These are phyloP conservation scores for Cajanus cajan DNA, from an alignment of 306 rosid genomes.

Conservation along the genomic window DNA sequence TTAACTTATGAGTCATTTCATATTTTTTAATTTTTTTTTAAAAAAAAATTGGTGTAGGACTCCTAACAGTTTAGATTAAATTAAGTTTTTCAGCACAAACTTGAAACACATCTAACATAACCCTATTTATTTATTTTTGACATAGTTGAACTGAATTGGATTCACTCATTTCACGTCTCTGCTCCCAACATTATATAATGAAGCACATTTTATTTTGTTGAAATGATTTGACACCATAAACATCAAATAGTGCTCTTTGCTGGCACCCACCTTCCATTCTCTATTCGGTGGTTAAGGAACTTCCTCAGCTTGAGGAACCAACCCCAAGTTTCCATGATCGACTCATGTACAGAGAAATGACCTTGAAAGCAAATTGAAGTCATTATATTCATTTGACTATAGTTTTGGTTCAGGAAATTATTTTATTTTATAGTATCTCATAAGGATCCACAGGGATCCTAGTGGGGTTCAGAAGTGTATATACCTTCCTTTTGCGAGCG, in stretches of 20 bases:
- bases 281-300: slow-evolving; percentile 24
- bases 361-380: not conserved
- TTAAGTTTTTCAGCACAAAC: too few relatives aligned
- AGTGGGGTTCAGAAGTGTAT: slow-evolving; percentile 55
- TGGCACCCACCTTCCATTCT: slow-evolving; percentile 29
- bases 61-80: too few relatives aligned
- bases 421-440: slow-evolving; percentile 1
- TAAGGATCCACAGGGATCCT: slow-evolving; percentile 29
- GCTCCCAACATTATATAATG: not conserved
- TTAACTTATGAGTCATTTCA: too few relatives aligned
- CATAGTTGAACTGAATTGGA: too few relatives aligned
- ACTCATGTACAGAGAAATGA: not conserved
- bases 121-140: too few relatives aligned
- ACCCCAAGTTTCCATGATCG: slow-evolving; percentile 29
- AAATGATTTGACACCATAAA: slow-evolving; percentile 3
- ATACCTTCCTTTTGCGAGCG: slow-evolving; percentile 48
- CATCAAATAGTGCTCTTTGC: not conserved
- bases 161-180: too few relatives aligned
- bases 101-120: too few relatives aligned
- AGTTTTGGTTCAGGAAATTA: not conserved
- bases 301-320: slow-evolving; percentile 66
- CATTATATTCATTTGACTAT: slow-evolving; percentile 23
- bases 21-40: too few relatives aligned
- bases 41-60: too few relatives aligned
- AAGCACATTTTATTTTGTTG: not conserved